A percentile compares a stretch with the other conserved stretches of the same genome.
phyloP scores from a whole-genome alignment of 78 protist species.

The Protostelium mycophagum region DNA sequence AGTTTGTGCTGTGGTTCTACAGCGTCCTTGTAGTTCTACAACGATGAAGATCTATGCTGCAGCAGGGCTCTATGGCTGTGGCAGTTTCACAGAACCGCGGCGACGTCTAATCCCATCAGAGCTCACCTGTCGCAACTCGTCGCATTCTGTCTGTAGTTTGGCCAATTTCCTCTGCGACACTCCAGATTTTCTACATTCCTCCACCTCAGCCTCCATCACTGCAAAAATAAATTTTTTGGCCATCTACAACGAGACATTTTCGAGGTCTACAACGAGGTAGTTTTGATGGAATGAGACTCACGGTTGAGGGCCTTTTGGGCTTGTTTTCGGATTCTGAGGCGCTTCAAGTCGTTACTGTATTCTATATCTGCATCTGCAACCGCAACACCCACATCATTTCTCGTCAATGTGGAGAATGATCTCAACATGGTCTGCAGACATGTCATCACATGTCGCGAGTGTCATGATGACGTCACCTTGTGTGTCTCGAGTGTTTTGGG shows the following conservation, averaged over 20 bases:
- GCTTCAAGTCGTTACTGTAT: neutral
- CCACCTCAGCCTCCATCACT: neutral
- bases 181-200: neutral
- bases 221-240: neutral
- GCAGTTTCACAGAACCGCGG: too few relatives aligned
- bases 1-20: too few relatives aligned
- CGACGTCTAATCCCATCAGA: too few relatives aligned
- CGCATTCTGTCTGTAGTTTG: neutral
- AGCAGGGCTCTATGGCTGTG: too few relatives aligned
- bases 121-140: neutral
- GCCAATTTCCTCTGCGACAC: neutral
- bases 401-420: neutral
- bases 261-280: too few relatives aligned
- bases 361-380: neutral
- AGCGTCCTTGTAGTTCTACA: too few relatives aligned
- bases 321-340: neutral
- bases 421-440: neutral
- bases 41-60: too few relatives aligned
- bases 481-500: neutral
- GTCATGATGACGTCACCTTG: neutral
- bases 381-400: neutral
- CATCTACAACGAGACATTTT: neutral
- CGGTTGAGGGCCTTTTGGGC: neutral
- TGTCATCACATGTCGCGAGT: neutral
- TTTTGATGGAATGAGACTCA: too few relatives aligned